phyloP scores from a whole-genome alignment of 352 stramenopile genomes.

The Pythium scleroteichum region DNA sequence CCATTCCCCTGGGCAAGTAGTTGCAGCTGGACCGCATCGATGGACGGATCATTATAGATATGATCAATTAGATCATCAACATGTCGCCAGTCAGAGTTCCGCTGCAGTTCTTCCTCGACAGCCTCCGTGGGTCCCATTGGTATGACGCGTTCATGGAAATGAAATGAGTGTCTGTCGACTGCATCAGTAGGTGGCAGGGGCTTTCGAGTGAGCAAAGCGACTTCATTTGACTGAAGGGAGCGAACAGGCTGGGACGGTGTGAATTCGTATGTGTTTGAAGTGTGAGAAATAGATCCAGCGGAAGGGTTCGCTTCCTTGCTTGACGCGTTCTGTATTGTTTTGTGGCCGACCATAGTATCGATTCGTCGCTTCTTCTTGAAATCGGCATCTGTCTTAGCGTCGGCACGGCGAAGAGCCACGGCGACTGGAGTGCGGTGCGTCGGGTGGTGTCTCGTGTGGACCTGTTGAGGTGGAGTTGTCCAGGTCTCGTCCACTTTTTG shows the following conservation, averaged over 20 bases:
- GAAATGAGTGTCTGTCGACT: not conserved
- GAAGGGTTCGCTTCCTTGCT: too few relatives aligned
- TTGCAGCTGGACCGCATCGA: slow-evolving; percentile 48
- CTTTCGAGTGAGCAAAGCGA: slow-evolving; percentile 7
- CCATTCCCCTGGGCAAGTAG: slow-evolving; percentile 34
- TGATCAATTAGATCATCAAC: slow-evolving; percentile 58
- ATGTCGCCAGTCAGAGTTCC: slow-evolving; percentile 30
- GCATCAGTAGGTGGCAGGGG: not conserved
- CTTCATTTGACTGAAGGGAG: too few relatives aligned
- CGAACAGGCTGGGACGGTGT: too few relatives aligned
- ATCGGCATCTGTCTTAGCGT: not conserved
- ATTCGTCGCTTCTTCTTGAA: not conserved
- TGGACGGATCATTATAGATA: slow-evolving; percentile 56
- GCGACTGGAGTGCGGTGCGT: slow-evolving; percentile 15
- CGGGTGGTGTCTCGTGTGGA: slow-evolving; percentile 32
- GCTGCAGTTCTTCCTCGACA: not conserved
- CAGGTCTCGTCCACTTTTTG: slow-evolving; percentile 18
- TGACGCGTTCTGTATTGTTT: too few relatives aligned
- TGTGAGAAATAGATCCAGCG: too few relatives aligned
- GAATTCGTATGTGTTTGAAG: too few relatives aligned
- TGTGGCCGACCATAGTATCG: too few relatives aligned
- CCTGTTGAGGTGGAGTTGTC: slow-evolving; percentile 2
- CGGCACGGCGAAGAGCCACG: not conserved
- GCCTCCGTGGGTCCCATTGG: not conserved
- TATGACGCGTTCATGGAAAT: slow-evolving; percentile 9